phyloP scores from a whole-genome alignment of 257 asterid species.

The Primulina huaijiensis region DNA sequence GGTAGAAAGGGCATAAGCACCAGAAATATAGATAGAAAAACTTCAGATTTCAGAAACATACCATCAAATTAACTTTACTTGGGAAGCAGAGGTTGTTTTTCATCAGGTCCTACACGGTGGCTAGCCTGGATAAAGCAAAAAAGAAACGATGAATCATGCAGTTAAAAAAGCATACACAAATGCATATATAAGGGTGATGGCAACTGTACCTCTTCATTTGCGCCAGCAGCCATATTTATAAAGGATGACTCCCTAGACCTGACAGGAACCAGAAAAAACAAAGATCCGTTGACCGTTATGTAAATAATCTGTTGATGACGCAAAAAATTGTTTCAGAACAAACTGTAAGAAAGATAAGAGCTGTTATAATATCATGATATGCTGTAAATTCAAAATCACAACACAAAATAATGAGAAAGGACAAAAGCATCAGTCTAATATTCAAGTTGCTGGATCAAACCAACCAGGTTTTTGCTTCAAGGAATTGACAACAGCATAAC shows the following conservation, averaged over 20 bases:
- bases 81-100: conserved; percentile 83
- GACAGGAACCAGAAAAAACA: conserved; percentile 26
- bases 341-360: conserved; percentile 5
- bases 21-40: conserved; percentile 15
- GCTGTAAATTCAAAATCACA: conserved; percentile 10
- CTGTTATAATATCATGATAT: conserved; percentile 1
- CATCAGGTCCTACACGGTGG: conserved; percentile 63
- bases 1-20: background rate
- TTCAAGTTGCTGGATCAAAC: background rate
- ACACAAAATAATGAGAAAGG: background rate
- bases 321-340: conserved; percentile 1
- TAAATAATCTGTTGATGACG: conserved; percentile 16
- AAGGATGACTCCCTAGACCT: conserved; percentile 76
- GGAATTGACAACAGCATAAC: background rate
- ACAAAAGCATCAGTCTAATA: background rate
- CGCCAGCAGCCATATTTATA: conserved; percentile 85
- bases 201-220: conserved; percentile 69
- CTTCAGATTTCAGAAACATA: conserved; percentile 25
- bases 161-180: conserved; percentile 20
- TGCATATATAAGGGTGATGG: conserved; percentile 25
- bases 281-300: conserved; percentile 13
- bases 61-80: conserved; percentile 31
- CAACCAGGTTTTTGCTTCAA: conserved; percentile 1
- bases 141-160: conserved; percentile 19
- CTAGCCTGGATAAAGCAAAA: conserved; percentile 53